These are phyloP conservation scores for Magnolia sinica DNA, from an alignment of 164 flowering plant species.

Conservation along the genomic window DNA sequence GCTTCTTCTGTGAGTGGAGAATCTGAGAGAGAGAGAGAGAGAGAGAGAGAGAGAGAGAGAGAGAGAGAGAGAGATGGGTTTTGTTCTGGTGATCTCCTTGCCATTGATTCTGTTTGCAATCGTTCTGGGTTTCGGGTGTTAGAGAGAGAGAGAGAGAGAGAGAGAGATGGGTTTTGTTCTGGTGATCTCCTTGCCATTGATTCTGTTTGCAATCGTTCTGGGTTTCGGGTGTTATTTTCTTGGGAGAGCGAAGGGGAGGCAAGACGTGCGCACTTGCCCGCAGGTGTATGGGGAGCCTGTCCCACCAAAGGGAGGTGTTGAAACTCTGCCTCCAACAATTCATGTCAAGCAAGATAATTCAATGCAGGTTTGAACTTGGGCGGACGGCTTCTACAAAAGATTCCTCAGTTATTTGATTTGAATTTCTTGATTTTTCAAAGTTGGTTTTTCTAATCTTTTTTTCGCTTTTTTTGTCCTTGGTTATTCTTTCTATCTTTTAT, in stretches of 20 bases:
- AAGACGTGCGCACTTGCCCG: conserved; percentile 34
- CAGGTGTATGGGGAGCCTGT: conserved; percentile 47
- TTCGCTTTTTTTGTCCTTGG: neutral
- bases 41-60: conserved; percentile 12
- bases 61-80: conserved; percentile 40
- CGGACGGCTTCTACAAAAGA: neutral
- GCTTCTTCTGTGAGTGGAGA: neutral
- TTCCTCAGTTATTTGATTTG: neutral
- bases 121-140: conserved; percentile 64
- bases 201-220: conserved; percentile 44
- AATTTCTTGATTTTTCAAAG: neutral
- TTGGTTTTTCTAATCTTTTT: too few species aligned
- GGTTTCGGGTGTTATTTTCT: conserved; percentile 67
- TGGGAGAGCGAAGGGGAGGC: conserved; percentile 56
- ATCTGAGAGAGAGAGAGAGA: too few species aligned
- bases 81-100: conserved; percentile 64
- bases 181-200: conserved; percentile 64
- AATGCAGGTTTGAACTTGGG: neutral
- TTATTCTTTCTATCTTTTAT: neutral
- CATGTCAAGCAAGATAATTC: conserved; percentile 5
- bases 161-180: conserved; percentile 58
- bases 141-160: conserved; percentile 11
- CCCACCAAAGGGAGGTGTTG: conserved; percentile 38
- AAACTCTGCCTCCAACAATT: conserved; percentile 17
- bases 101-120: conserved; percentile 53